phyloP scores from a whole-genome alignment of 2,329 filamentous ascomycete species.

The Phialemoniopsis sp. region DNA sequence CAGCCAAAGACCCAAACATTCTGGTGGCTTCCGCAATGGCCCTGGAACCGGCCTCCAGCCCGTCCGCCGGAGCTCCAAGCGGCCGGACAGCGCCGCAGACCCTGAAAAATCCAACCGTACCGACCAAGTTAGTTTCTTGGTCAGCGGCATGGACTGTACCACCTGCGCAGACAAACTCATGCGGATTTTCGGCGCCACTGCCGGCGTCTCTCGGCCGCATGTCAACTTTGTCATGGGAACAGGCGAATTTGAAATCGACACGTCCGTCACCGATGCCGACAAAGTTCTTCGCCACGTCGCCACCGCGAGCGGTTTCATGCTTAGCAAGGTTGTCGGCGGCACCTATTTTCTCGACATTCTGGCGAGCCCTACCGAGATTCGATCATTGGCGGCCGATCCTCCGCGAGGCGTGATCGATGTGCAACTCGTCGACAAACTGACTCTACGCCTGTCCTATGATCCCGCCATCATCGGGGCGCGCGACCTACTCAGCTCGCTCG shows the following conservation, averaged over 20 bases:
- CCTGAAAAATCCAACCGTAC: too few relatives aligned
- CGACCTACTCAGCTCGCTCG: conserved; percentile 16
- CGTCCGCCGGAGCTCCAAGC: too few relatives aligned
- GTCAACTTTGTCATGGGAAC: conserved; percentile 33
- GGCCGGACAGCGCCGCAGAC: too few relatives aligned
- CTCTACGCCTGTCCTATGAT: conserved; percentile 26
- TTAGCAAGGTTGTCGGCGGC: conserved; percentile 15
- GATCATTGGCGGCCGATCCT: conserved; percentile 11
- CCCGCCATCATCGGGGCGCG: conserved; percentile 25
- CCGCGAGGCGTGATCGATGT: conserved; percentile 19
- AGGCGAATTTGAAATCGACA: conserved; percentile 25
- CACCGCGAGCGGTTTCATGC: conserved; percentile 22
- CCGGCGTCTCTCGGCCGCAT: conserved; percentile 21
- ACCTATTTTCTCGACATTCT: conserved; percentile 23
- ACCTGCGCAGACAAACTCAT: conserved; percentile 28
- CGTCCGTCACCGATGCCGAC: conserved; percentile 14
- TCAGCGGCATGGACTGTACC: conserved; percentile 31
- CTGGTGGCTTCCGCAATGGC: too few relatives aligned
- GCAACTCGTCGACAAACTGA: conserved; percentile 19
- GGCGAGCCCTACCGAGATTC: conserved; percentile 9
- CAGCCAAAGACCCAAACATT: too few relatives aligned
- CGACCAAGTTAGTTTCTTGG: conserved; percentile 8
- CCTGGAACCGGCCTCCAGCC: too few relatives aligned
- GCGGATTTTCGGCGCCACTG: conserved; percentile 16
- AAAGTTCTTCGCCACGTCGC: conserved; percentile 19